A percentile compares a stretch with the other conserved stretches of the same genome.
phyloP scores from a whole-genome alignment of 352 stramenopile species.

The Phytopythium cucurbitacearum region DNA sequence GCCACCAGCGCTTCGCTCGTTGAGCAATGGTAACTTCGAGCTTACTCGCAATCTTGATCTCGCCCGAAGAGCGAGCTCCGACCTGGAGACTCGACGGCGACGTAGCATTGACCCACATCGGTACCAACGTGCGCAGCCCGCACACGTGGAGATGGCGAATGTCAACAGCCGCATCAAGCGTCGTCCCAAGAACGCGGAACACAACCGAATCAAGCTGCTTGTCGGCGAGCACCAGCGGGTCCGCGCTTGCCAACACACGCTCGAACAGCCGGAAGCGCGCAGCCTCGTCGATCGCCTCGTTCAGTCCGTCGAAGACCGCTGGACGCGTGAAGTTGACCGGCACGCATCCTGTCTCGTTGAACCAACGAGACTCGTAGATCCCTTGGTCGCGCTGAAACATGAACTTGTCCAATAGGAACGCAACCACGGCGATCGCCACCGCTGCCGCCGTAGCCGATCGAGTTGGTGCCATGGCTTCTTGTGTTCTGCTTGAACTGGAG shows the following conservation, averaged over 20 bases:
- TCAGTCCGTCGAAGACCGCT: not conserved
- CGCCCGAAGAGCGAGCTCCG: conserved; percentile 1
- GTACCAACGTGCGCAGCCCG: conserved; percentile 2
- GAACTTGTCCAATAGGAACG: too few species aligned
- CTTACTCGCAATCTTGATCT: not conserved
- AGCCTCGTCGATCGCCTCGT: conserved; percentile 5
- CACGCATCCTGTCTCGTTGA: conserved; percentile 2
- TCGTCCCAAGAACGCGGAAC: not conserved
- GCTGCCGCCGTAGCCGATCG: too few species aligned
- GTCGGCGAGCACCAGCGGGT: not conserved
- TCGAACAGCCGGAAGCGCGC: conserved; percentile 5
- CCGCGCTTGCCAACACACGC: conserved; percentile 1
- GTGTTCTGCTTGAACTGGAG: too few species aligned
- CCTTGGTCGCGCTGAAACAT: too few species aligned
- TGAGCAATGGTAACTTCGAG: not conserved
- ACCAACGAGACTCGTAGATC: too few species aligned
- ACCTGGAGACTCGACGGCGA: conserved; percentile 3
- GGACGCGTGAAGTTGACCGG: conserved; percentile 3
- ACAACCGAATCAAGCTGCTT: not conserved
- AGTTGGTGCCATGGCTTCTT: too few species aligned
- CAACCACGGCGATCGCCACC: too few species aligned
- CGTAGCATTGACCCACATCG: conserved; percentile 3
- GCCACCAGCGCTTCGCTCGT: conserved; percentile 7
- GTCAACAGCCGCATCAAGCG: not conserved
- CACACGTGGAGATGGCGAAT: conserved; percentile 2